Percentiles rank a stretch among this genome's conserved stretches.
Conservation (phyloP, 1,284 basidiomycete species). For the Ustilago cynodontis region DNA sequence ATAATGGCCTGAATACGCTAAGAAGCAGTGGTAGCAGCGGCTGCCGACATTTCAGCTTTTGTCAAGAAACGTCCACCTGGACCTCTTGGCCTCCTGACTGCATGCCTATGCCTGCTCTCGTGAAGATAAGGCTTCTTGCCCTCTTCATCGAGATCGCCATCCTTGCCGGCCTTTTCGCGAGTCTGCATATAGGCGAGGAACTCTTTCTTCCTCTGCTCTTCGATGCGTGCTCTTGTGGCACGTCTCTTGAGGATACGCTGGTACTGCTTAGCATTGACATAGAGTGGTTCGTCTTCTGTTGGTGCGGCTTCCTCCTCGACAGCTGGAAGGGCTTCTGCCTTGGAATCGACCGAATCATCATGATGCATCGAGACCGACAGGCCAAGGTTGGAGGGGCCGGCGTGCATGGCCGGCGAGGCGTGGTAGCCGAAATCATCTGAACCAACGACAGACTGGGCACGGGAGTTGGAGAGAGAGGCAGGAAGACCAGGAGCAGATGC, state of each 20-base stretch:
- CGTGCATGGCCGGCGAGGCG: conserved; percentile 20
- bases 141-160: conserved; percentile 58
- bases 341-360: conserved; percentile 20
- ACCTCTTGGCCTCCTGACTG: conserved; percentile 93
- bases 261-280: conserved; percentile 69
- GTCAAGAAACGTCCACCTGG: conserved; percentile 92
- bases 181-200: conserved; percentile 54
- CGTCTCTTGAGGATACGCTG: conserved; percentile 67
- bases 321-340: conserved; percentile 12
- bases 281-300: conserved; percentile 65
- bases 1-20: neutral
- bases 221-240: conserved; percentile 60
- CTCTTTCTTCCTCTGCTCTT: conserved; percentile 61
- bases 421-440: conserved; percentile 46
- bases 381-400: conserved; percentile 39
- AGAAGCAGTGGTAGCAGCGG: conserved; percentile 13
- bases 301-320: conserved; percentile 25
- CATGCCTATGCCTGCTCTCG: conserved; percentile 96
- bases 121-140: conserved; percentile 88
- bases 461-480: conserved; percentile 32
- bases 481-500: conserved; percentile 20
- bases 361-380: conserved; percentile 34
- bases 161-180: conserved; percentile 47
- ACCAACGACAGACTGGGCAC: conserved; percentile 33
- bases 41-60: conserved; percentile 40